Percentiles rank a stretch among this genome's conserved stretches.
phyloP scores from a whole-genome alignment of 176 grass and related monocot genomes.

The Phoenix dactylifera region DNA sequence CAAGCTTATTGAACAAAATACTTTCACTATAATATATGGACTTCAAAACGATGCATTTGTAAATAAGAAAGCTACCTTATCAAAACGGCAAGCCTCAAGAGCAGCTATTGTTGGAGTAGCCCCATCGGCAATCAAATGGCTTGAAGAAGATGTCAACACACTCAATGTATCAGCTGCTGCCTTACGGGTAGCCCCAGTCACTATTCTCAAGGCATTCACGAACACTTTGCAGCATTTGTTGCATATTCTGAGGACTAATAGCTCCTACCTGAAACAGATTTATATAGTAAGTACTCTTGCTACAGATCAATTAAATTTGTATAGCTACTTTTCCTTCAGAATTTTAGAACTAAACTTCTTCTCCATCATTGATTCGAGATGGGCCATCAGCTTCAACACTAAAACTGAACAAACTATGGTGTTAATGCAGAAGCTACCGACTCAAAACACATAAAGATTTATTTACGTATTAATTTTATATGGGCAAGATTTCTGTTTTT shows the following conservation, averaged over 20 bases:
- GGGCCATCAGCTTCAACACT: no score
- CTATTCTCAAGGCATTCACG: constrained; percentile 87
- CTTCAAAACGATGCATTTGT: no score
- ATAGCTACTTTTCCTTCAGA: background rate
- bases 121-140: constrained; percentile 72
- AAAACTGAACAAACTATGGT: background rate
- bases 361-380: no score
- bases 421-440: no score
- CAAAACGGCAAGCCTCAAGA: constrained; percentile 92
- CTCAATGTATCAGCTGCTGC: constrained; percentile 85
- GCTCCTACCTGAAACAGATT: constrained; percentile 78
- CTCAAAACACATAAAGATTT: no score
- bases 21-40: no score
- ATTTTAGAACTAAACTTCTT: background rate
- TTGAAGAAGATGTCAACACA: constrained; percentile 65
- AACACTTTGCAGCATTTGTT: constrained; percentile 66
- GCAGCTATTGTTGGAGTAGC: constrained; percentile 52
- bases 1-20: no score
- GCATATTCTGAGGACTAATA: constrained; percentile 82
- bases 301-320: no score
- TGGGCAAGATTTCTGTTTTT: no score
- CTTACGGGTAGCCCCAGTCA: constrained; percentile 95
- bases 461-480: no score
- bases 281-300: no score
- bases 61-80: constrained; percentile 54